Percentiles rank a stretch among this genome's conserved stretches.
phyloP scores from a whole-genome alignment of 352 stramenopile genomes.

The Phytophthora syringae region DNA sequence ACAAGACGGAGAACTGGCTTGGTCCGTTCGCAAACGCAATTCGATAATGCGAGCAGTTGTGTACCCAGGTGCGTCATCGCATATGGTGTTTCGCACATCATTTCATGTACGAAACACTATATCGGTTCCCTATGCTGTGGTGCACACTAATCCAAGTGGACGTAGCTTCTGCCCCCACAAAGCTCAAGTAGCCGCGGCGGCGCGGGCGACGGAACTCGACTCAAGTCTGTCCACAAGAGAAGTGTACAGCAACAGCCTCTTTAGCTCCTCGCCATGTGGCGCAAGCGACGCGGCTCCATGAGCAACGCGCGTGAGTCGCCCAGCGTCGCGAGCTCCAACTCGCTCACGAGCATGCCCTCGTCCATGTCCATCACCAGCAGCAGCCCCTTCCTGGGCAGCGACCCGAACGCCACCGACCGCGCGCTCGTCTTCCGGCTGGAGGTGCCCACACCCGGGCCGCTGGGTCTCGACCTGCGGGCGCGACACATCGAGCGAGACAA shows the following conservation, averaged over 20 bases:
- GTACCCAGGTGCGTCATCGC: no score
- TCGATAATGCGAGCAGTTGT: conserved; percentile 5
- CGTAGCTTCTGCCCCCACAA: conserved; percentile 27
- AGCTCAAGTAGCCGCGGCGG: conserved; percentile 22
- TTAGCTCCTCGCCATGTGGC: conserved; percentile 47
- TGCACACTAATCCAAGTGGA: no score
- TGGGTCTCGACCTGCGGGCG: conserved; percentile 77
- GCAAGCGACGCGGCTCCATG: conserved; percentile 61
- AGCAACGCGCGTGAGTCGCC: conserved; percentile 43
- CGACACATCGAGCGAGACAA: conserved; percentile 78
- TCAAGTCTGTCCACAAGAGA: neutral
- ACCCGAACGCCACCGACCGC: conserved; percentile 60
- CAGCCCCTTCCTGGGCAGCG: conserved; percentile 62
- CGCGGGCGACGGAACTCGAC: conserved; percentile 2
- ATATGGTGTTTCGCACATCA: no score
- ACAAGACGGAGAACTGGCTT: conserved; percentile 1
- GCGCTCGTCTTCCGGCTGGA: conserved; percentile 78
- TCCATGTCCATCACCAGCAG: conserved; percentile 49
- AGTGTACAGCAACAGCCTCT: neutral
- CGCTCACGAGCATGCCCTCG: conserved; percentile 46
- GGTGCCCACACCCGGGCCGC: conserved; percentile 67
- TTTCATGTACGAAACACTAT: neutral
- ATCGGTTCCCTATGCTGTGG: no score
- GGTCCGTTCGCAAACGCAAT: conserved; percentile 4
- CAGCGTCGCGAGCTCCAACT: conserved; percentile 39